Evolutionary conservation across 2,329 filamentous ascomycete genomes (phyloP), one percentile per base, ranked within the genome.

Genomic region (Arthrobotrys conoides): DNA sequence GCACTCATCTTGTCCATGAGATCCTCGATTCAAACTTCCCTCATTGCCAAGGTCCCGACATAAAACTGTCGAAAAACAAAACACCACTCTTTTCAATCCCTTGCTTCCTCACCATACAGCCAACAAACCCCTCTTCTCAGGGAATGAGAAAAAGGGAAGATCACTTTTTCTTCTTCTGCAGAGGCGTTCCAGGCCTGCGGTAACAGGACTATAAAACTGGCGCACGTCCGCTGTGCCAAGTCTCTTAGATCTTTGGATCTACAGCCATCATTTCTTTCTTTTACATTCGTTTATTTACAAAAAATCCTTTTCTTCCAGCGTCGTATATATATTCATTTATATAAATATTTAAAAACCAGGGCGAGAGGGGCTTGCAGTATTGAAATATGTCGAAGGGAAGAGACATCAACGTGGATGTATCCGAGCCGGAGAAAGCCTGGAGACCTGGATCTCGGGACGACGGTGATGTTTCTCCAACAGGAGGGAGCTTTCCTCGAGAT

Each of bases 11-110:
- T 41, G 70, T 61, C 48, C 38, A 61, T 27, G 33, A n/a, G 41
- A 41, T 55, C 61, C 59, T 73, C 49, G 51, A 67, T 61, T 67
- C 49, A 73, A 73, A 49, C 70, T 48, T 67, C 46, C 30, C n/a
- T 59, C 12, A 18, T 20, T 36, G 27, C 20, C 22, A 36, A 24
- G 27, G 12, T 27, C 3, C 51, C 41, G 18, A 41, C 46, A 51
- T 49, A 51, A 30, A 38, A 66, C 36, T 41, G 51, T 61, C 33
- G 49, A 18, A 41, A 44, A 72, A 59, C 69, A 38, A 72, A 44
- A 41, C 61, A 38, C 30, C 10, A 8, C 5, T 20, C 38, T 10
- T 38, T 6, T 27, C 0, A 16, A 16, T 61, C 57, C 57, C 57
- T 61, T 41, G 6, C 57, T 44, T 59, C 33, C n/a, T n/a, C 10